phyloP scores from a whole-genome alignment of 495 filamentous ascomycete species.

The Opeltia flavorubescens region DNA sequence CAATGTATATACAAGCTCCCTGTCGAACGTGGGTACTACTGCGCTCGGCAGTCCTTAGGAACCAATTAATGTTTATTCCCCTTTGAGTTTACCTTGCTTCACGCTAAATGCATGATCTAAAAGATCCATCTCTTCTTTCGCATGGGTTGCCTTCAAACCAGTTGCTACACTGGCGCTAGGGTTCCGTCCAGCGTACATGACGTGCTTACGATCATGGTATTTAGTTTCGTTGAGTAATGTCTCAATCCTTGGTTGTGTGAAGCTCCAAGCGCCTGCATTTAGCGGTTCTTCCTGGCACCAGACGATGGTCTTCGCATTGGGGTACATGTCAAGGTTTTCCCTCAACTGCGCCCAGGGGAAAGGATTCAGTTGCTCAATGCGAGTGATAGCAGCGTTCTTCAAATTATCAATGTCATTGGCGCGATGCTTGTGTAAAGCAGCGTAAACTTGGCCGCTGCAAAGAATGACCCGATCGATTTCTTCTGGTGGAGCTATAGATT shows the following conservation, averaged over 20 bases:
- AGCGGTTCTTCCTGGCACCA: constrained; percentile 96
- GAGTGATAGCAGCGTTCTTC: constrained; percentile 81
- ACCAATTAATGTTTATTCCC: constrained; percentile 33
- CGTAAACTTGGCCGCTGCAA: constrained; percentile 91
- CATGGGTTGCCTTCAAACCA: constrained; percentile 73
- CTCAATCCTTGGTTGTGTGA: constrained; percentile 90
- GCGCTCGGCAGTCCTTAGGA: too few relatives aligned
- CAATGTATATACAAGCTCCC: too few relatives aligned
- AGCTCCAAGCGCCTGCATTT: constrained; percentile 92
- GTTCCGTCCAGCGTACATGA: constrained; percentile 88
- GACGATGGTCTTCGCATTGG: constrained; percentile 91
- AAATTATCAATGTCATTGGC: constrained; percentile 63
- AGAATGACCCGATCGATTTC: constrained; percentile 89
- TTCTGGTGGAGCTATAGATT: constrained; percentile 58
- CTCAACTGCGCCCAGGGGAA: constrained; percentile 96
- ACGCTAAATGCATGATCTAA: constrained; percentile 60
- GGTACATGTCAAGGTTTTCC: constrained; percentile 91
- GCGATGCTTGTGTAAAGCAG: constrained; percentile 80
- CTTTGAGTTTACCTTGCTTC: constrained; percentile 43
- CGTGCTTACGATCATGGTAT: constrained; percentile 83
- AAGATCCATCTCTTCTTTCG: constrained; percentile 88
- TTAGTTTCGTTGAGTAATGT: constrained; percentile 83
- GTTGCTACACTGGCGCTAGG: constrained; percentile 87
- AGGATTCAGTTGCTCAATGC: constrained; percentile 93
- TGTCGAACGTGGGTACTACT: too few relatives aligned